Percentiles rank a stretch among this genome's conserved stretches.
Evolutionary conservation across 2,329 filamentous ascomycete species (phyloP).

Genomic region (Fusarium haematococcum): DNA sequence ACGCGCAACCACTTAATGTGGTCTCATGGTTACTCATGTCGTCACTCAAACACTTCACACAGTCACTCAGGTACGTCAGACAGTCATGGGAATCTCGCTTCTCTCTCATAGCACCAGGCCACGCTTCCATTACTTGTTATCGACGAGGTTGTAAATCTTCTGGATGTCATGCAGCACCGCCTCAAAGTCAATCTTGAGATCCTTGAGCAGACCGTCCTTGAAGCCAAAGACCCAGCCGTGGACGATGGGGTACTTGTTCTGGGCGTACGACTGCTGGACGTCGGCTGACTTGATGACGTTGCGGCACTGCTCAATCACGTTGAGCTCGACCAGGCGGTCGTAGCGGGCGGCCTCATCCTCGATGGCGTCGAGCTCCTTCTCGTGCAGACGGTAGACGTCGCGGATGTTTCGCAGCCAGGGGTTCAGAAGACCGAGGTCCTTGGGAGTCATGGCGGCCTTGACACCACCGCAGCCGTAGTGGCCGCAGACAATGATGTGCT

Average conservation of each 20-base stretch:
- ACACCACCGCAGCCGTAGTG: conserved; percentile 84
- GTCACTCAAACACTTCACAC: background rate
- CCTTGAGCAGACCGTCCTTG: conserved; percentile 73
- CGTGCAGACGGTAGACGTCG: conserved; percentile 78
- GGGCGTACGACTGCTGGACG: conserved; percentile 77
- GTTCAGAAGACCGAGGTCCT: conserved; percentile 77
- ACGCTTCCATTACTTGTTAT: conserved; percentile 39
- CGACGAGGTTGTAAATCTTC: conserved; percentile 72
- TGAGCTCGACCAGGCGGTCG: conserved; percentile 83
- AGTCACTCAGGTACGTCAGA: background rate
- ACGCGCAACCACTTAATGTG: background rate
- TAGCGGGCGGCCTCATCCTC: conserved; percentile 70
- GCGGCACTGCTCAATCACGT: conserved; percentile 82
- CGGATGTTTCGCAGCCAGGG: conserved; percentile 81
- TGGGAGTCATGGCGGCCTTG: conserved; percentile 78
- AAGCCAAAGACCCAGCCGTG: conserved; percentile 82
- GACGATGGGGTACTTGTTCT: conserved; percentile 75
- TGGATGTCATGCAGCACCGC: conserved; percentile 66
- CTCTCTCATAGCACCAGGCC: conserved; percentile 16
- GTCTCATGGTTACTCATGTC: background rate
- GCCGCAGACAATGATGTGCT: conserved; percentile 83
- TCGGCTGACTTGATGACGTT: conserved; percentile 83
- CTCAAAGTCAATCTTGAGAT: conserved; percentile 73
- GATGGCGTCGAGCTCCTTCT: conserved; percentile 75
- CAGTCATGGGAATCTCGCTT: conserved; percentile 22